These are phyloP conservation scores for Phylloporus rhodoxanthus DNA, from an alignment of 768 basidiomycete species.

Conservation along the genomic window DNA sequence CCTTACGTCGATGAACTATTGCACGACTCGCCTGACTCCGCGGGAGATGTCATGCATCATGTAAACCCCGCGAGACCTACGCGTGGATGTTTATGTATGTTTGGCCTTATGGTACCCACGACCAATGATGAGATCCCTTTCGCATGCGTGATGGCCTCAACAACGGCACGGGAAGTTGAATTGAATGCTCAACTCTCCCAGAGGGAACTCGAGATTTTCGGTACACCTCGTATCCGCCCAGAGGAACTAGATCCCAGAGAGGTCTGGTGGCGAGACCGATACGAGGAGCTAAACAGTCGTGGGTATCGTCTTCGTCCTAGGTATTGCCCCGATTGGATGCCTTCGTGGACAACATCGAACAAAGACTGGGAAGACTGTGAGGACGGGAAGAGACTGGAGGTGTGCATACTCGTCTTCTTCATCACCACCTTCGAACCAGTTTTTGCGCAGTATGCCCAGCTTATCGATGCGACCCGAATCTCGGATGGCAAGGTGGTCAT, in stretches of 20 bases:
- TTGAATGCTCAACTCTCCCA: neutral
- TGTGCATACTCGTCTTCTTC: neutral
- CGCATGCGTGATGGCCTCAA: neutral
- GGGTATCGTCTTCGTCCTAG: neutral
- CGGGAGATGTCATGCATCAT: too few relatives aligned
- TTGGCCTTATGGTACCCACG: too few relatives aligned
- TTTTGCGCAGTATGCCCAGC: neutral
- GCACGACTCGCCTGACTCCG: too few relatives aligned
- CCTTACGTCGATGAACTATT: too few relatives aligned
- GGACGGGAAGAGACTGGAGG: neutral
- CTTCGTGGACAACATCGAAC: neutral
- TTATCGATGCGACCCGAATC: conserved; percentile 13
- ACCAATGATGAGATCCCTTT: too few relatives aligned
- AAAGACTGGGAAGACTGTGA: neutral
- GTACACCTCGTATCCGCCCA: neutral
- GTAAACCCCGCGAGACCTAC: too few relatives aligned
- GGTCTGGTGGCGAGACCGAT: conserved; percentile 18
- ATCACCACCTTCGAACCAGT: neutral
- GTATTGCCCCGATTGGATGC: neutral
- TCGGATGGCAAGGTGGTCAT: neutral
- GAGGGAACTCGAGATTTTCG: neutral
- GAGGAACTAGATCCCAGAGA: neutral
- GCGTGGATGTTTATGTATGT: neutral
- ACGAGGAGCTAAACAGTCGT: neutral
- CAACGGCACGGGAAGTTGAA: neutral